Conservation (phyloP, 202 grass and related monocot genomes). For the Alloteropsis angusta region DNA sequence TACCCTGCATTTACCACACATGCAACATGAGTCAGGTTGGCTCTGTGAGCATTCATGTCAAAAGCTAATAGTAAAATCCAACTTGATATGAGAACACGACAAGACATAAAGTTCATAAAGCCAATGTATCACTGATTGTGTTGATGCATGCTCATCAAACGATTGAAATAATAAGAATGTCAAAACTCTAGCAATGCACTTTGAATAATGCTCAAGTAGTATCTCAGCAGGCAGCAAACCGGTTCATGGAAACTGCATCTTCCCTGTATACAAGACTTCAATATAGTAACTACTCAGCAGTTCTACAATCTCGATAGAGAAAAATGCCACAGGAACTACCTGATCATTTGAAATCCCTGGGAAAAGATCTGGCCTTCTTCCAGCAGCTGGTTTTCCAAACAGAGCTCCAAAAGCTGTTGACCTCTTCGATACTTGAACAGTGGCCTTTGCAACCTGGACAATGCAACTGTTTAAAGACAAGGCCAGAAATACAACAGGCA, state of each 20-base stretch:
- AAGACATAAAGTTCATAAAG: conserved; percentile 4
- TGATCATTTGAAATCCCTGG: conserved; percentile 36
- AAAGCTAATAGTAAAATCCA: conserved; percentile 2
- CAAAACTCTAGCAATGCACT: not conserved
- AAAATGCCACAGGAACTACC: conserved; percentile 31
- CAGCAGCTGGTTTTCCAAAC: conserved; percentile 64
- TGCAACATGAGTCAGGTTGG: conserved; percentile 2
- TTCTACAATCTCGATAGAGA: not conserved
- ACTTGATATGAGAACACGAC: not conserved
- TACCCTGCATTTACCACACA: conserved; percentile 29
- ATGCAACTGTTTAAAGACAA: not conserved
- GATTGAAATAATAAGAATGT: not conserved
- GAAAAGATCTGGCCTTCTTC: conserved; percentile 33
- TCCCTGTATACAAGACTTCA: not conserved
- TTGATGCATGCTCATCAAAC: not conserved
- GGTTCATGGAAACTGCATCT: not conserved
- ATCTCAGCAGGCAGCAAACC: not conserved
- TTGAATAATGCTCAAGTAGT: not conserved
- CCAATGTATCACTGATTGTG: not conserved
- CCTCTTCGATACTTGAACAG: conserved; percentile 64
- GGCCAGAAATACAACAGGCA: conserved; percentile 1
- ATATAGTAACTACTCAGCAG: not conserved
- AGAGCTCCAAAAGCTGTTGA: conserved; percentile 77
- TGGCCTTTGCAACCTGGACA: conserved; percentile 44
- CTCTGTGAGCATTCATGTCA: not conserved